A percentile compares a stretch with the other conserved stretches of the same genome.
phyloP scores from a whole-genome alignment of 495 filamentous ascomycete species.

The Aspergillus sparsus region DNA sequence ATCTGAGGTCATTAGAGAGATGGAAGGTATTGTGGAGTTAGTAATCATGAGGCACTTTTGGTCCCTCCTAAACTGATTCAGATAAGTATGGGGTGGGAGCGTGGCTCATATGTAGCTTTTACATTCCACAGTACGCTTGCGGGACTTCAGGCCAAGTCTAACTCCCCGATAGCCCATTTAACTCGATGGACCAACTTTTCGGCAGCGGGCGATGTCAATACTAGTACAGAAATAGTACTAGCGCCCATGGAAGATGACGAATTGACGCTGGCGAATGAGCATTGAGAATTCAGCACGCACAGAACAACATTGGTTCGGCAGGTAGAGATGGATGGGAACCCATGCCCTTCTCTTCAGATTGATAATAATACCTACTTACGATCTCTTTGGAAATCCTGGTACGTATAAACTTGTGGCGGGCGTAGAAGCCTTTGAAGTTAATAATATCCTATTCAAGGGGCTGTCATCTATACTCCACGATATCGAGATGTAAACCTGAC shows the following conservation, averaged over 20 bases:
- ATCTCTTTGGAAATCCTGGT: no score
- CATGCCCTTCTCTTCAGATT: no score
- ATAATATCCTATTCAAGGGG: no score
- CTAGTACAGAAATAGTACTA: slow-evolving; percentile 8
- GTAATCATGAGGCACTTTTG: neutral
- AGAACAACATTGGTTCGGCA: neutral
- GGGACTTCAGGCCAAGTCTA: neutral
- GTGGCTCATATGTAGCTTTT: slow-evolving; percentile 1
- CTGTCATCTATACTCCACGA: no score
- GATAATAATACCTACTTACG: no score
- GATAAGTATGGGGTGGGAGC: neutral
- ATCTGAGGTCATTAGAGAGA: no score
- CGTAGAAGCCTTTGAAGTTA: no score
- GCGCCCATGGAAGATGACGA: slow-evolving; percentile 38
- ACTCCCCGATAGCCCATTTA: neutral
- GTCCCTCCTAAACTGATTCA: neutral
- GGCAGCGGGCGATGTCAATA: neutral
- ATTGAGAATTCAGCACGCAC: slow-evolving; percentile 23
- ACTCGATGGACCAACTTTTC: slow-evolving; percentile 3
- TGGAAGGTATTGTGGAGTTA: no score
- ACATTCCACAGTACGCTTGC: slow-evolving; percentile 7
- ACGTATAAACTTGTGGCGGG: no score
- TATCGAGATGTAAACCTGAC: no score
- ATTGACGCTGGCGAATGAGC: slow-evolving; percentile 36
- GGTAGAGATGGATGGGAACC: no score